These are phyloP conservation scores for Dictyophora rubrovolvata DNA, from an alignment of 768 basidiomycete species.

Conservation along the genomic window DNA sequence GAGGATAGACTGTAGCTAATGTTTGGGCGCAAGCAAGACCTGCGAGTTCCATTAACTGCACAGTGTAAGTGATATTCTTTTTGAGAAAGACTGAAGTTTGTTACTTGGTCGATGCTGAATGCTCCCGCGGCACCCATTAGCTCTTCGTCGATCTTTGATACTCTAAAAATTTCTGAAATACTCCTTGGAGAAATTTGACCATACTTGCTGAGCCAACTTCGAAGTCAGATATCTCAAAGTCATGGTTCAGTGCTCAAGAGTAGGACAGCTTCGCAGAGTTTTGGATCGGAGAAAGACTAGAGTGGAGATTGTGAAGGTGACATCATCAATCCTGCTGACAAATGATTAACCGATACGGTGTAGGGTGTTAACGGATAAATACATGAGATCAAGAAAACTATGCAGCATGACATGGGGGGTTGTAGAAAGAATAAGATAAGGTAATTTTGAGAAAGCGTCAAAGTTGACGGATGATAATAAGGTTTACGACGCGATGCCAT, in stretches of 20 bases:
- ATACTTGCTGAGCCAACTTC: conserved; percentile 66
- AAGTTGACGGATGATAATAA: neutral
- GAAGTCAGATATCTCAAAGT: conserved; percentile 59
- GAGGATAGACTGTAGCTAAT: conserved; percentile 65
- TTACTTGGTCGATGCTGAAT: conserved; percentile 88
- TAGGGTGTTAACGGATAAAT: neutral
- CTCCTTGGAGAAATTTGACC: conserved; percentile 1
- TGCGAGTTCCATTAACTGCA: conserved; percentile 90
- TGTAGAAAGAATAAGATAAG: neutral
- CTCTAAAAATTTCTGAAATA: neutral
- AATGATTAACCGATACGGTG: neutral
- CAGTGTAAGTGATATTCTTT: neutral
- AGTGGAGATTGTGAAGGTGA: neutral
- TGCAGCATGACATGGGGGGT: neutral
- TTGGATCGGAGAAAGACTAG: neutral
- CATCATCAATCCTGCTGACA: neutral
- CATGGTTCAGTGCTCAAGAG: conserved; percentile 25
- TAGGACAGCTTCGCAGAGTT: neutral
- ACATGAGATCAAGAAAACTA: neutral
- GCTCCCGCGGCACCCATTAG: conserved; percentile 84
- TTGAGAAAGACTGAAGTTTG: neutral
- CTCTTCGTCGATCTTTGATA: conserved; percentile 77
- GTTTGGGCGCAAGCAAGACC: conserved; percentile 90
- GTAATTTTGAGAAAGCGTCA: neutral
- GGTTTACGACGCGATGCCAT: neutral